A percentile compares a stretch with the other conserved stretches of the same genome.
phyloP scores from a whole-genome alignment of 345 rosid species.

The Gynandropsis gynandra region DNA sequence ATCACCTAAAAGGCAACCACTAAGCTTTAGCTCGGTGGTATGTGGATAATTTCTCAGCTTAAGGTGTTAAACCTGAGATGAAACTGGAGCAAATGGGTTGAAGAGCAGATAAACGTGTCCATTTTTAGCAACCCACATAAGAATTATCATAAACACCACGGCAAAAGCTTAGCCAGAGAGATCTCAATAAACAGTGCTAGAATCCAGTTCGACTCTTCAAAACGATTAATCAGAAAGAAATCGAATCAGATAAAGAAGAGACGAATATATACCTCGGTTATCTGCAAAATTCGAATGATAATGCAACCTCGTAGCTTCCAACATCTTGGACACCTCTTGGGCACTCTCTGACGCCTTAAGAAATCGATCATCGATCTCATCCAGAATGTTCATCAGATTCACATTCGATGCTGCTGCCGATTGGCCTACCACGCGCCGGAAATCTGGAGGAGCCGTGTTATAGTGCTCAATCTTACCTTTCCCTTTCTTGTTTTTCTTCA shows the following conservation, averaged over 20 bases:
- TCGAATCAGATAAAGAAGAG: neutral
- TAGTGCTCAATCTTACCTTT: conserved; percentile 51
- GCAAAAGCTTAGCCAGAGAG: neutral
- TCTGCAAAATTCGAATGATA: conserved; percentile 94
- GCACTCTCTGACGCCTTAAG: conserved; percentile 78
- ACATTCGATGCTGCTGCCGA: conserved; percentile 21
- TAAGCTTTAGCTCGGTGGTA: neutral
- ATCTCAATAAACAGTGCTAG: neutral
- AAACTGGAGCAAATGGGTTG: neutral
- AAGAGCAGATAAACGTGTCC: neutral
- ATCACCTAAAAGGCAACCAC: neutral
- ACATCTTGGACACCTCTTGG: conserved; percentile 75
- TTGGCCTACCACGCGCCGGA: conserved; percentile 33
- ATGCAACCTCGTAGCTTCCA: conserved; percentile 87
- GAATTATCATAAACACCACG: neutral
- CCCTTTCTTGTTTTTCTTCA: conserved; percentile 27
- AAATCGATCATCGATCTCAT: conserved; percentile 74
- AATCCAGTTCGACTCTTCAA: neutral
- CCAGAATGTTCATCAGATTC: conserved; percentile 59
- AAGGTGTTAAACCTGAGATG: conserved; percentile 3
- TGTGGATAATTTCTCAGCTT: neutral
- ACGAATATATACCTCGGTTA: conserved; percentile 47
- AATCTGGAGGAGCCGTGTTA: conserved; percentile 49
- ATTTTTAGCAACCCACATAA: neutral
- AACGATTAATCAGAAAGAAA: conserved; percentile 15